phyloP scores from a whole-genome alignment of 208 protist species.

The Trypanosoma vivax region DNA sequence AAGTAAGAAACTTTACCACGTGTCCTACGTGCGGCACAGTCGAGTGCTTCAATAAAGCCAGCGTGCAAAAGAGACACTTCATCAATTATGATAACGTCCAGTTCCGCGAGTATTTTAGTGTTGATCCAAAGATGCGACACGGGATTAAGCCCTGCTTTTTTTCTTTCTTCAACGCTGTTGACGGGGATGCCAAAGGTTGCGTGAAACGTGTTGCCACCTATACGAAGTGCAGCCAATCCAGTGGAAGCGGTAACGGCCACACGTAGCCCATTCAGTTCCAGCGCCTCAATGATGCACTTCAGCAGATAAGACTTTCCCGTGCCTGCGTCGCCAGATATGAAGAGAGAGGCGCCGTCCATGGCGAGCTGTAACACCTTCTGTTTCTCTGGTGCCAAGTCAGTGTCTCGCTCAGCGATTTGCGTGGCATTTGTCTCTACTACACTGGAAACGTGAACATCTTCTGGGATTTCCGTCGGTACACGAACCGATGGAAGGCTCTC shows the following conservation, averaged over 20 bases:
- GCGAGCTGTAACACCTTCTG: constrained; percentile 22
- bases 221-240: constrained; percentile 57
- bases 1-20: constrained; percentile 16
- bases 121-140: constrained; percentile 14
- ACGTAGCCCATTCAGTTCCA: constrained; percentile 18
- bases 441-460: too few species aligned
- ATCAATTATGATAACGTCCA: constrained; percentile 74
- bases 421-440: too few species aligned
- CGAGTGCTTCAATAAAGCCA: constrained; percentile 40
- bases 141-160: not conserved
- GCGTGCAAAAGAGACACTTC: constrained; percentile 76
- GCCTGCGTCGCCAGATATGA: constrained; percentile 65
- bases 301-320: constrained; percentile 68
- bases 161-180: constrained; percentile 10
- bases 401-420: too few species aligned
- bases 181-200: constrained; percentile 54
- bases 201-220: constrained; percentile 77
- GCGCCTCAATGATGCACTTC: constrained; percentile 20
- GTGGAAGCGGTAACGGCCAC: constrained; percentile 62
- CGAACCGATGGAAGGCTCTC: too few species aligned
- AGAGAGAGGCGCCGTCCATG: constrained; percentile 49
- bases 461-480: too few species aligned
- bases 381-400: too few species aligned
- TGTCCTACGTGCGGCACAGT: constrained; percentile 25
- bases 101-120: constrained; percentile 12